A percentile compares a stretch with the other conserved stretches of the same genome.
phyloP scores from a whole-genome alignment of 768 basidiomycete genomes.

The Leccinum rimulosum region DNA sequence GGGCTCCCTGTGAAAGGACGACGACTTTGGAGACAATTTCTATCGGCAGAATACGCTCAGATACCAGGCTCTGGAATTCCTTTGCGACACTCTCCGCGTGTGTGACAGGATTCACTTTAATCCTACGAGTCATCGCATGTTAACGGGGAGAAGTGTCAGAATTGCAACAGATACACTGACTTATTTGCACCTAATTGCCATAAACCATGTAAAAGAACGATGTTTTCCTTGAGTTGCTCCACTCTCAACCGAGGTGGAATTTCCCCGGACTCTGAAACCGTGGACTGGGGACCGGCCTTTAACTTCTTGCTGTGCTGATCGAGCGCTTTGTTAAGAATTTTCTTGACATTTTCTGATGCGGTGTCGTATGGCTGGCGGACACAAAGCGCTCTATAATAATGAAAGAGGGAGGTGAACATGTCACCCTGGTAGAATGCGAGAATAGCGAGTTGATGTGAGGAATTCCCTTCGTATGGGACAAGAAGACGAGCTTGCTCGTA shows the following conservation, averaged over 20 bases:
- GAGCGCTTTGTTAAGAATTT: slow-evolving; percentile 62
- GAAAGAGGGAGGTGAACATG: slow-evolving; percentile 72
- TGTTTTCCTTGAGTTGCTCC: slow-evolving; percentile 66
- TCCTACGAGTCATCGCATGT: slow-evolving; percentile 10
- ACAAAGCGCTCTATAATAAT: slow-evolving; percentile 91
- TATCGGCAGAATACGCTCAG: slow-evolving; percentile 66
- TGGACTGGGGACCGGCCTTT: slow-evolving; percentile 38
- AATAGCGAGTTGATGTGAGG: slow-evolving; percentile 95
- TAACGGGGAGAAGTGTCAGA: not conserved
- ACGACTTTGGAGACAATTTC: slow-evolving; percentile 76
- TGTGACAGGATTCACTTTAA: slow-evolving; percentile 46
- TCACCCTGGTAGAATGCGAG: slow-evolving; percentile 83
- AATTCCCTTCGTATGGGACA: slow-evolving; percentile 86
- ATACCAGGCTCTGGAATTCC: slow-evolving; percentile 60
- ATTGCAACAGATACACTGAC: slow-evolving; percentile 38
- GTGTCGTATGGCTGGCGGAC: slow-evolving; percentile 84
- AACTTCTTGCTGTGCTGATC: slow-evolving; percentile 53
- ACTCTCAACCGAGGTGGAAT: slow-evolving; percentile 51
- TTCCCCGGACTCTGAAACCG: slow-evolving; percentile 30
- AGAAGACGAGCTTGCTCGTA: slow-evolving; percentile 85
- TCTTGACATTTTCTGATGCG: slow-evolving; percentile 80
- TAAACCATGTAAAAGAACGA: slow-evolving; percentile 75
- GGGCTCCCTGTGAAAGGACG: slow-evolving; percentile 72
- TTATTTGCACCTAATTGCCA: slow-evolving; percentile 57
- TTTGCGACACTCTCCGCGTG: slow-evolving; percentile 48